Evolutionary conservation across 176 grass and related monocot species (phyloP).

Genomic region (Rhynchospora tenuis): DNA sequence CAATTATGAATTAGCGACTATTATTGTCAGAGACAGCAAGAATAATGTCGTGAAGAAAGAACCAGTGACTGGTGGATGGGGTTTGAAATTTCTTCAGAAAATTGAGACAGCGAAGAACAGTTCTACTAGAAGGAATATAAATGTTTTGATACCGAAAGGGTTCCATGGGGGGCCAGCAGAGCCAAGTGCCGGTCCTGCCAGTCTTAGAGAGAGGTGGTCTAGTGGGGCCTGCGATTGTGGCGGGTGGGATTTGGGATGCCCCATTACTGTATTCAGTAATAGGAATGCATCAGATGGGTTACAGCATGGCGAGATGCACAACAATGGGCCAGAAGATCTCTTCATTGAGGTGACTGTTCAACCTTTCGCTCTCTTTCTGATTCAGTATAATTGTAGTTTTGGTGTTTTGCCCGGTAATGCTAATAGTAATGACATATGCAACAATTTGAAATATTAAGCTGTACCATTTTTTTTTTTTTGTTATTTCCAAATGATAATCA

Average conservation of each 20-base stretch:
- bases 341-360: slow-evolving; percentile 37
- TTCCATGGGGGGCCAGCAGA: slow-evolving; percentile 46
- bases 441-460: neutral
- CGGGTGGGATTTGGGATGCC: slow-evolving; percentile 84
- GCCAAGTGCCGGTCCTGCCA: slow-evolving; percentile 22
- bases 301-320: slow-evolving; percentile 12
- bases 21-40: slow-evolving; percentile 41
- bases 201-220: slow-evolving; percentile 69
- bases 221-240: slow-evolving; percentile 64
- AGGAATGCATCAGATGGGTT: neutral
- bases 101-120: slow-evolving; percentile 19
- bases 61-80: slow-evolving; percentile 55
- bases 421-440: neutral
- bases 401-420: neutral
- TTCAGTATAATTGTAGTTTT: neutral
- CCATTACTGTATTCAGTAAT: slow-evolving; percentile 54
- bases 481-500: neutral
- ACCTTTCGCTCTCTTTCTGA: neutral
- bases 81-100: slow-evolving; percentile 82
- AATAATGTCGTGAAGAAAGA: slow-evolving; percentile 25
- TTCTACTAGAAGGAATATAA: slow-evolving; percentile 23
- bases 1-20: slow-evolving; percentile 51
- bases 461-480: neutral
- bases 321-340: slow-evolving; percentile 31
- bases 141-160: slow-evolving; percentile 48